Percentiles rank a stretch among this genome's conserved stretches.
phyloP scores from a whole-genome alignment of 129 eudicot genomes.

The Chrysanthemum seticuspe region DNA sequence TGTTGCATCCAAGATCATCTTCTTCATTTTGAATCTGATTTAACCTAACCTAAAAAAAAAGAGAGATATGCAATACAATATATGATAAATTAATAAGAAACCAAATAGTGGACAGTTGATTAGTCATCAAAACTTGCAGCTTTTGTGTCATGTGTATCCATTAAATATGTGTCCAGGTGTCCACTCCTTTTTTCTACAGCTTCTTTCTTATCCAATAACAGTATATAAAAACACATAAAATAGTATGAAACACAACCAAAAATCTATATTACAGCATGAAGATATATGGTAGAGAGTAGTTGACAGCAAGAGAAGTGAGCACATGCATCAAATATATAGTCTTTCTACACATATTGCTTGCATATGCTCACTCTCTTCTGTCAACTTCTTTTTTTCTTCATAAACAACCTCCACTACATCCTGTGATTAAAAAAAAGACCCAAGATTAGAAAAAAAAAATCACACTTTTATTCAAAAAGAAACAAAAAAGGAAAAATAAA shows the following conservation, averaged over 20 bases:
- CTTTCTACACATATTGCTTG: constrained; percentile 38
- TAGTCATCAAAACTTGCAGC: constrained; percentile 20
- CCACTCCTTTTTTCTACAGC: constrained; percentile 22
- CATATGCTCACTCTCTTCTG: constrained; percentile 66
- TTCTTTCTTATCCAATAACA: neutral
- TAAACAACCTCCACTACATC: neutral
- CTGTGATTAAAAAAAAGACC: neutral
- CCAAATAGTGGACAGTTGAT: constrained; percentile 10
- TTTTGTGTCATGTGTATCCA: constrained; percentile 7
- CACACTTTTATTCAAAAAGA: neutral
- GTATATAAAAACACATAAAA: neutral
- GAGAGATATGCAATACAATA: neutral
- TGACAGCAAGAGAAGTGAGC: constrained; percentile 70
- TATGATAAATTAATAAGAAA: neutral
- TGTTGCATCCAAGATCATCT: constrained; percentile 21
- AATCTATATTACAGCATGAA: neutral
- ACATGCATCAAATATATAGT: constrained; percentile 42
- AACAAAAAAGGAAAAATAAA: no score
- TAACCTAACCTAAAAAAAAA: neutral
- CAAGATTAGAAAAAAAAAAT: constrained; percentile 15
- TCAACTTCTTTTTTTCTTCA: constrained; percentile 27
- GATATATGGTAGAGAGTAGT: constrained; percentile 22
- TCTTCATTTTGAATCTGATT: constrained; percentile 30
- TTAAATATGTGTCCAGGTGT: constrained; percentile 32
- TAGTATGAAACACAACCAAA: neutral